phyloP scores from a whole-genome alignment of 805 yeast species.

The Wickerhamiella alocasiicola region DNA sequence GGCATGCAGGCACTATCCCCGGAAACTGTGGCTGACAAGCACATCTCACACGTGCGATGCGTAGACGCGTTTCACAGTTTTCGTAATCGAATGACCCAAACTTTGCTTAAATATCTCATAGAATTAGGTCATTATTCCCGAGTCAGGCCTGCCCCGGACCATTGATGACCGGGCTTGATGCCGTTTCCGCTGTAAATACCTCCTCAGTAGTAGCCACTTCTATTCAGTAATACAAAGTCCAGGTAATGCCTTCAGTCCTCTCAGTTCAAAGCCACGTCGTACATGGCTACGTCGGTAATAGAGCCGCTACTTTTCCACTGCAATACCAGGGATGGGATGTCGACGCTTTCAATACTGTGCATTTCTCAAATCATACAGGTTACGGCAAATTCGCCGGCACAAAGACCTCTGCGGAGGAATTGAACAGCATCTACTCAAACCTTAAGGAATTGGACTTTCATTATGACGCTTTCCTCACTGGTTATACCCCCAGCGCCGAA shows the following conservation, averaged over 20 bases:
- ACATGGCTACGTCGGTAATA: slow-evolving; percentile 92
- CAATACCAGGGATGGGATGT: slow-evolving; percentile 88
- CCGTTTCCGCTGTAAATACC: too few relatives aligned
- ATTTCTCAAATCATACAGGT: slow-evolving; percentile 87
- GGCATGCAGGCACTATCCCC: too few relatives aligned
- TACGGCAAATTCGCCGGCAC: slow-evolving; percentile 57
- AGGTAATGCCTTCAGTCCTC: slow-evolving; percentile 28
- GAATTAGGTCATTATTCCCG: too few relatives aligned
- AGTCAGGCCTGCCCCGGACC: too few relatives aligned
- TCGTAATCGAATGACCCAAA: too few relatives aligned
- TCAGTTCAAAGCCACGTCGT: slow-evolving; percentile 82
- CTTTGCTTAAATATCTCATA: too few relatives aligned
- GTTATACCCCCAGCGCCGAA: slow-evolving; percentile 59
- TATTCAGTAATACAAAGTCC: too few relatives aligned
- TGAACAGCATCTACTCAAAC: slow-evolving; percentile 44
- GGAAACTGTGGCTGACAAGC: too few relatives aligned
- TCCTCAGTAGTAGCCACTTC: too few relatives aligned
- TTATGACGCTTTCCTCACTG: slow-evolving; percentile 63
- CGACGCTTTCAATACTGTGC: slow-evolving; percentile 77
- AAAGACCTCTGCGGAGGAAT: slow-evolving; percentile 34
- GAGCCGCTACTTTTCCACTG: slow-evolving; percentile 80
- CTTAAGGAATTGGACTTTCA: slow-evolving; percentile 36
- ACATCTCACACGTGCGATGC: too few relatives aligned
- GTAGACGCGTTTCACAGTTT: too few relatives aligned
- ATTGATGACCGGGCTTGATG: too few relatives aligned